Percentiles rank a stretch among this genome's conserved stretches.
Evolutionary conservation across 106 monocot genomes (phyloP).

Genomic region (Alisma plantagoaquatica): DNA sequence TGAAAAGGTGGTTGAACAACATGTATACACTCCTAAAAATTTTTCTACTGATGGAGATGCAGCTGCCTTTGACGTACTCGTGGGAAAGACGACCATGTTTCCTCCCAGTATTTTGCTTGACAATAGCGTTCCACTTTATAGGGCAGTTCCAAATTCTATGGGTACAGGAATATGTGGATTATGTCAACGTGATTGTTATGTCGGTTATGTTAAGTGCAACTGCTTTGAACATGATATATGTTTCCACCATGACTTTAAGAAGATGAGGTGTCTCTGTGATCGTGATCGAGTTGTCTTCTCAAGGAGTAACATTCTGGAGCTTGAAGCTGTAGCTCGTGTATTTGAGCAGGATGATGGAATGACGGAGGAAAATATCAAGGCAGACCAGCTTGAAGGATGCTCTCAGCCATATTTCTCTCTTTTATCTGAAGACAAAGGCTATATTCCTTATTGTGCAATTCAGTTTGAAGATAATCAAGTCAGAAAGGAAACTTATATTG

Average conservation of each 20-base stretch:
- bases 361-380: conserved; percentile 4
- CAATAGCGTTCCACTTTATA: conserved; percentile 80
- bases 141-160: conserved; percentile 29
- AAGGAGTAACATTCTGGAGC: conserved; percentile 34
- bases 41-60: conserved; percentile 47
- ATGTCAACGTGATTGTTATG: conserved; percentile 52
- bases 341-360: conserved; percentile 39
- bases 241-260: conserved; percentile 44
- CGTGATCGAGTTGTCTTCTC: conserved; percentile 16
- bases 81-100: conserved; percentile 95
- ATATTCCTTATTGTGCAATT: conserved; percentile 21
- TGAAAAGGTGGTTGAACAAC: conserved; percentile 53
- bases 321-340: conserved; percentile 27
- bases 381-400: conserved; percentile 1
- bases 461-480: conserved; percentile 1
- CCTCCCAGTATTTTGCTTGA: conserved; percentile 80
- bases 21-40: conserved; percentile 67
- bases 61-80: conserved; percentile 76
- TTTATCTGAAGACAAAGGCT: conserved; percentile 4
- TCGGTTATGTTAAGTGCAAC: conserved; percentile 45
- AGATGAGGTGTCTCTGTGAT: conserved; percentile 32
- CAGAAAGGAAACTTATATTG: conserved; percentile 1
- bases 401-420: background rate
- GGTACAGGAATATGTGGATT: conserved; percentile 31
- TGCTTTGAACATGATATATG: conserved; percentile 44